Evolutionary conservation across 2,329 filamentous ascomycete genomes (phyloP), one percentile per base, ranked within the genome.

Genomic region (Trichocomaceae sp.): DNA sequence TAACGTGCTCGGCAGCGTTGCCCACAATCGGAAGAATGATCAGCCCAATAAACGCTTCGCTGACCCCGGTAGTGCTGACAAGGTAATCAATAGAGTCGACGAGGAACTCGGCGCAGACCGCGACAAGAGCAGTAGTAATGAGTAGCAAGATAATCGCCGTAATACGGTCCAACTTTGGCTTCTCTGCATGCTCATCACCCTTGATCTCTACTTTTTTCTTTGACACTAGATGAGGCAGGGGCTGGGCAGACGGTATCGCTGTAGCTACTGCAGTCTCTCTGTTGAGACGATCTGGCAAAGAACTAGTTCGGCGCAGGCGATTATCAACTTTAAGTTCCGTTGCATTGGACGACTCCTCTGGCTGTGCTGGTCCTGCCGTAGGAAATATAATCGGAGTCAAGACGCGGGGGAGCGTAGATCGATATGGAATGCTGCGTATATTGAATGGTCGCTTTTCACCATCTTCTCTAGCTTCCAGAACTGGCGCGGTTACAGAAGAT

Each of bases 1-100:
- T 88, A n/a, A 87, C 83, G 68, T 88, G 85, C 70, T 88, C 85
- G 1, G 85, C 85, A 0, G 85, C 85, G 61, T 88, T 88, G 53
- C 85, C 85, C 15, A 88, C 84, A 56, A 88, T 86, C 10, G 85
- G 85, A 2, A 88, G 74, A 58, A 88, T 82, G 61, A 88, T 87
- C 13, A 88, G 76, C 59, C 85, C 85, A 55, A 88, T 84, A 57
- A 88, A 88, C 10, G 80, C 79, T 64, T 87, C 83, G 57, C 81
- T 79, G 8, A 88, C 60, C 54, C 66, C 69, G 0, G 76, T 75
- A 47, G 77, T 79, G 15, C 75, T 75, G 4, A 86, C 80, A 0
- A 88, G 79, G 15, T 79, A 82, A 60, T 85, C 76, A 64, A 88
- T 88, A 35, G 82, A 83, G 59, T 79, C 79, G 19, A 88, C 83